Evolutionary conservation across 1,284 basidiomycete species (phyloP).

Genomic region (Cryptococcus sp.): DNA sequence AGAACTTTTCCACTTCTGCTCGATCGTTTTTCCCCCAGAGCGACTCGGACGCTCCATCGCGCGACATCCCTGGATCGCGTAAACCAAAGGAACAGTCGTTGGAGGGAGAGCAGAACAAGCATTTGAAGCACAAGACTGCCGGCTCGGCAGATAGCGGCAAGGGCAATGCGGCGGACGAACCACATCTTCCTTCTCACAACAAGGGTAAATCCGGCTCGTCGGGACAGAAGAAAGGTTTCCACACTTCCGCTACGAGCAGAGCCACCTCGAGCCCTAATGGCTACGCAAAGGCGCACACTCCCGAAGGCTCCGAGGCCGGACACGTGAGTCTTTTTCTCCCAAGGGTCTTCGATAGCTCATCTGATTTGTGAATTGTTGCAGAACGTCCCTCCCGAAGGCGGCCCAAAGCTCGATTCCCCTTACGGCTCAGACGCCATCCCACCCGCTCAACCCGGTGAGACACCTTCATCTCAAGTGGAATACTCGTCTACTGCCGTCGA

Average conservation of each 20-base stretch:
- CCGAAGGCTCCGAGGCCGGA: conserved; percentile 30
- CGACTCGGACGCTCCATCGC: conserved; percentile 3
- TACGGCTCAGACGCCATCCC: conserved; percentile 24
- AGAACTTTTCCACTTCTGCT: conserved; percentile 36
- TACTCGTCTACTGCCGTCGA: conserved; percentile 36
- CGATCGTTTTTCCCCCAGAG: conserved; percentile 10
- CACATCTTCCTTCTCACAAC: conserved; percentile 30
- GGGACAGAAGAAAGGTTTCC: conserved; percentile 17
- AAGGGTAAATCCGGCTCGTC: conserved; percentile 12
- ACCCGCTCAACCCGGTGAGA: conserved; percentile 15
- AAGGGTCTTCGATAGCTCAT: background rate
- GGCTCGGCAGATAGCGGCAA: conserved; percentile 26
- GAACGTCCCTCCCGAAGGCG: conserved; percentile 32
- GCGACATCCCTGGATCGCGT: conserved; percentile 17
- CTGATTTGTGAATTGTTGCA: conserved; percentile 4
- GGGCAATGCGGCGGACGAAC: conserved; percentile 40
- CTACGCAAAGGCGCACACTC: conserved; percentile 33
- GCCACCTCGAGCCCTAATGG: conserved; percentile 24
- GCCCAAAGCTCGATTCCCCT: conserved; percentile 30
- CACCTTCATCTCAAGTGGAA: conserved; percentile 27
- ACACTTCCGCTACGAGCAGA: conserved; percentile 13
- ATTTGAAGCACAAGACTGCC: conserved; percentile 38
- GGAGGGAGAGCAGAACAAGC: conserved; percentile 43
- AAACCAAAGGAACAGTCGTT: conserved; percentile 21
- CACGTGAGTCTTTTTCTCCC: conserved; percentile 25